A percentile compares a stretch with the other conserved stretches of the same genome.
Evolutionary conservation across 2,329 filamentous ascomycete genomes (phyloP).

Genomic region (Fusarium vanettenii): DNA sequence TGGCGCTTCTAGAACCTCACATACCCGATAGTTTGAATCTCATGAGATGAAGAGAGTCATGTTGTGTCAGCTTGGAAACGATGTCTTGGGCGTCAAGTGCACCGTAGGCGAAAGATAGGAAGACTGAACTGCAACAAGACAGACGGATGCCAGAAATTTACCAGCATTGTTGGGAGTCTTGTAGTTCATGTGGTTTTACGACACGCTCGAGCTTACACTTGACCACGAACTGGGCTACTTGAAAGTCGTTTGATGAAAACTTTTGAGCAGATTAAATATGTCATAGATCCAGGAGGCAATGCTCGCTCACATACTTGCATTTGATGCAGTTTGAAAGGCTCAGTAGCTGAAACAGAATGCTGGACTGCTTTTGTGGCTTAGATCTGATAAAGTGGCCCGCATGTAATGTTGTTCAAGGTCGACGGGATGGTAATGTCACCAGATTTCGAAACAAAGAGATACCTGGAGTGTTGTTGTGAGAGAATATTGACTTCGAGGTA

Average conservation of each 20-base stretch:
- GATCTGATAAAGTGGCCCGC: not conserved
- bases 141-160: not conserved
- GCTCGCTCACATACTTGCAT: not conserved
- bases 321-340: not conserved
- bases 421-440: not conserved
- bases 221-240: not conserved
- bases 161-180: not conserved
- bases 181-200: not conserved
- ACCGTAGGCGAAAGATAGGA: not conserved
- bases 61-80: not conserved
- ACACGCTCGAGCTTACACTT: not conserved
- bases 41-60: not conserved
- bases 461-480: too few species aligned
- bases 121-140: not conserved
- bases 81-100: not conserved
- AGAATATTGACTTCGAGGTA: not conserved
- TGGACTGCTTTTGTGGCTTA: not conserved
- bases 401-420: not conserved
- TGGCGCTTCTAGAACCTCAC: not conserved
- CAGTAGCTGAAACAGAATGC: not conserved
- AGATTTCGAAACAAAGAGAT: not conserved
- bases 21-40: not conserved
- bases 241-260: not conserved
- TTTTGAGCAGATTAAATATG: not conserved
- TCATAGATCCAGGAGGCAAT: not conserved